Evolutionary conservation across 179 eudicot species (phyloP).

Genomic region (Patellifolia procumbens): DNA sequence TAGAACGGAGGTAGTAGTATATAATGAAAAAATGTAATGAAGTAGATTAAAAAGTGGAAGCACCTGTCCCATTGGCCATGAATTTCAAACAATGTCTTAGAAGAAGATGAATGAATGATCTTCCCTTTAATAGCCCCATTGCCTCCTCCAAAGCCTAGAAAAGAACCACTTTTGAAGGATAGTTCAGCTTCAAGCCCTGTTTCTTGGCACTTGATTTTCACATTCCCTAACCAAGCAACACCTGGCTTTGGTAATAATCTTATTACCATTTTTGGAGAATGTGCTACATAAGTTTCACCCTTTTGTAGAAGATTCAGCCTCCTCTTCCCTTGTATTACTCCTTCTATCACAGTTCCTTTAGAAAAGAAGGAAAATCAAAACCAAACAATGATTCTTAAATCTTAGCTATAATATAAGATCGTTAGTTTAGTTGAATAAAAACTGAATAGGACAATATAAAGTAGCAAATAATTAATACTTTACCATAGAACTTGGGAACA

Average conservation of each 20-base stretch:
- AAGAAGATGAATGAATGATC: conserved; percentile 43
- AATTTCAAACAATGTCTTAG: conserved; percentile 55
- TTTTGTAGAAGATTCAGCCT: conserved; percentile 46
- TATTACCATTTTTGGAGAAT: conserved; percentile 55
- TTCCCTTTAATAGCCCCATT: conserved; percentile 57
- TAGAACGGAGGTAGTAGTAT: neutral
- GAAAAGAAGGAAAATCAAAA: neutral
- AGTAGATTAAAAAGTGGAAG: no score
- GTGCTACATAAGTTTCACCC: conserved; percentile 63
- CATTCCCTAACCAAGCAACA: conserved; percentile 70
- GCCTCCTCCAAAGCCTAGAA: conserved; percentile 42
- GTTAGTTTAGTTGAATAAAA: neutral
- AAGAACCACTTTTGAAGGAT: conserved; percentile 44
- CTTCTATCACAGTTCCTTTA: conserved; percentile 55
- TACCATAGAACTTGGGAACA: conserved; percentile 66
- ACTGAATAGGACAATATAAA: neutral
- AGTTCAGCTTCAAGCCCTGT: conserved; percentile 64
- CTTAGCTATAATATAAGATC: neutral
- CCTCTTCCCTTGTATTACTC: conserved; percentile 49
- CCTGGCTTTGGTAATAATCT: conserved; percentile 64
- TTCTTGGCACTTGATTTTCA: conserved; percentile 60
- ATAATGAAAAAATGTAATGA: neutral
- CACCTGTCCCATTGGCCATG: conserved; percentile 88
- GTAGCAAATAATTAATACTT: neutral
- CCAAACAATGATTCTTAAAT: neutral